phyloP scores from a whole-genome alignment of 2,329 filamentous ascomycete genomes.

The Xylariaceae sp. region DNA sequence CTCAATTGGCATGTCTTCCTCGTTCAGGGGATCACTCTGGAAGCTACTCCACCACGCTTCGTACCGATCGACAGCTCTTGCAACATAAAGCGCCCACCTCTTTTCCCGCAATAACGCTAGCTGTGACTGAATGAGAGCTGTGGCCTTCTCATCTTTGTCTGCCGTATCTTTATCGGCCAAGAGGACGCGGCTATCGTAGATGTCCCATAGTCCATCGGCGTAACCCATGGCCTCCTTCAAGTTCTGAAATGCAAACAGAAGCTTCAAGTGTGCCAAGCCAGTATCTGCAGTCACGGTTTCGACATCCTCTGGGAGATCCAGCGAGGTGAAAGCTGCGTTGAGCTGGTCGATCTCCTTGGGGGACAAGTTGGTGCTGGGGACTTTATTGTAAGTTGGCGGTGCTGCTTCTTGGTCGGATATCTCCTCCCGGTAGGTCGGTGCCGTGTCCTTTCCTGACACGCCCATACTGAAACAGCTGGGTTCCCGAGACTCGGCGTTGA shows the following conservation, averaged over 20 bases:
- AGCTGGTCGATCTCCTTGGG: slow-evolving; percentile 18
- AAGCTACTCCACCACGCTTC: slow-evolving; percentile 58
- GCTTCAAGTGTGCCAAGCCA: slow-evolving; percentile 70
- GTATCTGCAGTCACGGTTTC: slow-evolving; percentile 45
- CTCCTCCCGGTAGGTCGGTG: too few relatives aligned
- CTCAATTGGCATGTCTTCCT: slow-evolving; percentile 33
- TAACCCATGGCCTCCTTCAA: slow-evolving; percentile 65
- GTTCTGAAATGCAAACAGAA: slow-evolving; percentile 63
- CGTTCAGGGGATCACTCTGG: slow-evolving; percentile 28
- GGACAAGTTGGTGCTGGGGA: slow-evolving; percentile 5
- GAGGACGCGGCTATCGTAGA: slow-evolving; percentile 46
- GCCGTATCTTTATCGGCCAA: slow-evolving; percentile 15
- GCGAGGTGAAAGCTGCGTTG: slow-evolving; percentile 34
- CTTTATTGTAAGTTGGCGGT: slow-evolving; percentile 18
- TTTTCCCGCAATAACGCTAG: slow-evolving; percentile 62
- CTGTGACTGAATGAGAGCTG: slow-evolving; percentile 37
- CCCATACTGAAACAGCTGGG: too few relatives aligned
- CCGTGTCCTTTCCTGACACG: too few relatives aligned
- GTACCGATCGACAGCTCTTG: slow-evolving; percentile 66
- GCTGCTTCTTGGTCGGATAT: slow-evolving; percentile 4
- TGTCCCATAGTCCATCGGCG: slow-evolving; percentile 62
- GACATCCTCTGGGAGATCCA: slow-evolving; percentile 31
- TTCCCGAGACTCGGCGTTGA: too few relatives aligned
- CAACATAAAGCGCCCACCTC: slow-evolving; percentile 67
- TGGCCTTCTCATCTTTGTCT: slow-evolving; percentile 15